These are phyloP conservation scores for Wickerhamiella cacticola DNA, from an alignment of 805 yeast species.

Conservation along the genomic window DNA sequence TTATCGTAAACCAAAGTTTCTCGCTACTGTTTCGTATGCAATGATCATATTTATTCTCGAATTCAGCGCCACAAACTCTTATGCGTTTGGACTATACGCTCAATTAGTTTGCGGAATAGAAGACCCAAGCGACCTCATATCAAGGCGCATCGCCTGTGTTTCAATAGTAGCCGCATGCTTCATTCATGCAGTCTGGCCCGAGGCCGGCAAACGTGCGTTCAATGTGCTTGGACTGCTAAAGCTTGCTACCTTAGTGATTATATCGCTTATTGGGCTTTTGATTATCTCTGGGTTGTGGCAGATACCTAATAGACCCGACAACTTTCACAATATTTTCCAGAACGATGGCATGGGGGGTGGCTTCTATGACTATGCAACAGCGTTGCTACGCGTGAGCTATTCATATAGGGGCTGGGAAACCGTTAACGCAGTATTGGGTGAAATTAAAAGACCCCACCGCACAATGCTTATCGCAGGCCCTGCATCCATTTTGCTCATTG, in stretches of 20 bases:
- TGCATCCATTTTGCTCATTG: conserved; percentile 41
- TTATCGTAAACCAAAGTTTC: conserved; percentile 41
- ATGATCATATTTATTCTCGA: conserved; percentile 46
- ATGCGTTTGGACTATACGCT: conserved; percentile 52
- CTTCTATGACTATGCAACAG: conserved; percentile 43
- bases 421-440: conserved; percentile 50
- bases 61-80: conserved; percentile 50
- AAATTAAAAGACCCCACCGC: conserved; percentile 43
- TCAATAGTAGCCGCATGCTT: conserved; percentile 33
- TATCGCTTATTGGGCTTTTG: conserved; percentile 38
- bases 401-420: conserved; percentile 65
- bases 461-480: conserved; percentile 53
- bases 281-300: conserved; percentile 31
- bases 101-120: conserved; percentile 35
- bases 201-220: conserved; percentile 40
- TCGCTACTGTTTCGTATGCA: conserved; percentile 40
- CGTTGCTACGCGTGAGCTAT: conserved; percentile 46
- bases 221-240: conserved; percentile 45
- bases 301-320: conserved; percentile 20
- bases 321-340: conserved; percentile 33
- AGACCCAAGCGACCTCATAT: conserved; percentile 28
- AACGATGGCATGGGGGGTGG: conserved; percentile 34
- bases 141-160: conserved; percentile 39
- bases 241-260: conserved; percentile 38
- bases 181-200: conserved; percentile 40